These are phyloP conservation scores for Saturnispora gosingensis DNA, from an alignment of 805 yeast genomes.

Conservation along the genomic window DNA sequence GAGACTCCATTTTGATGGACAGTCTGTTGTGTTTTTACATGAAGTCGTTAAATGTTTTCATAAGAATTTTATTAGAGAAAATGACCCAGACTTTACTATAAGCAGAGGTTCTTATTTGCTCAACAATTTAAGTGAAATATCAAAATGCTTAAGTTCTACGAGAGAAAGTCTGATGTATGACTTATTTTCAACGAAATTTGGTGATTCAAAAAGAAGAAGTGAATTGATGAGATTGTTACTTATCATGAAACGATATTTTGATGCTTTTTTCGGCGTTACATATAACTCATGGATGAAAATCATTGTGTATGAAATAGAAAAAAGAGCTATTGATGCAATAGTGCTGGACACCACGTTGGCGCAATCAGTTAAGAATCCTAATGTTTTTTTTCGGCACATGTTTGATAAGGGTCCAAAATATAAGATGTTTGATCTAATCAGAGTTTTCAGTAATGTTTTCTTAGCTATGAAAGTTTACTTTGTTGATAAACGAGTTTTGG, in stretches of 20 bases:
- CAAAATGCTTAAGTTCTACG: conserved; percentile 3
- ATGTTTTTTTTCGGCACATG: conserved; percentile 5
- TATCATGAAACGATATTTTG: conserved; percentile 13
- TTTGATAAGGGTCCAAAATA: conserved; percentile 7
- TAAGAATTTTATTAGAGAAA: conserved; percentile 27
- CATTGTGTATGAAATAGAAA: conserved; percentile 7
- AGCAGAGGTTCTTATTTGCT: conserved; percentile 11
- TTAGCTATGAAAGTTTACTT: conserved; percentile 9
- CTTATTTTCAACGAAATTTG: conserved; percentile 4
- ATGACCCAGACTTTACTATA: conserved; percentile 7
- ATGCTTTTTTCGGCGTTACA: conserved; percentile 12
- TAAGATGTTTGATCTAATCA: conserved; percentile 8
- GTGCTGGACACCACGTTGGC: conserved; percentile 6
- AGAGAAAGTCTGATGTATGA: conserved; percentile 10
- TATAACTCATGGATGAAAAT: conserved; percentile 11
- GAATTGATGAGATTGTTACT: conserved; percentile 10
- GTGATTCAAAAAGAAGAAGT: conserved; percentile 7
- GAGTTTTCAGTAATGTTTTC: conserved; percentile 8
- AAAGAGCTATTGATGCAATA: conserved; percentile 7
- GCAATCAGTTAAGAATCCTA: neutral
- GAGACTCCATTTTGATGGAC: conserved; percentile 87
- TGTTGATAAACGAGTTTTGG: conserved; percentile 6
- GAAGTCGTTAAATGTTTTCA: conserved; percentile 80
- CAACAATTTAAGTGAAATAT: conserved; percentile 10
- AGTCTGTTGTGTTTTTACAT: conserved; percentile 83